phyloP scores from a whole-genome alignment of 75 land plant species.

The Cryptomeria japonica region DNA sequence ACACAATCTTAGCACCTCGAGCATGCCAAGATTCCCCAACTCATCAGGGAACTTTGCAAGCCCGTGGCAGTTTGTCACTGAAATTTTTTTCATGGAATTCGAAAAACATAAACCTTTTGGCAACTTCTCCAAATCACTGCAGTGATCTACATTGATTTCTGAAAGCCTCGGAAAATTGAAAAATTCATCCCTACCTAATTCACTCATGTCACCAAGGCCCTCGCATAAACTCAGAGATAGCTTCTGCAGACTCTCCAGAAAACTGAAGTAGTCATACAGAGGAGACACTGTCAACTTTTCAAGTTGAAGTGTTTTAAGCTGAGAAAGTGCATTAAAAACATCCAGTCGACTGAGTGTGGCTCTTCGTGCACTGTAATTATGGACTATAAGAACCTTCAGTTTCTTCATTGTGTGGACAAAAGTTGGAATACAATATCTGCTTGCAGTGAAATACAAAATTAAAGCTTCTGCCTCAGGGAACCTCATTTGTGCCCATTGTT shows the following conservation, averaged over 20 bases:
- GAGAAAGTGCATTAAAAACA: background rate
- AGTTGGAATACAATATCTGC: background rate
- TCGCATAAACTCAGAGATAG: background rate
- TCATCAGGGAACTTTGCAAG: background rate
- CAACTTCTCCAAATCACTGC: conserved; percentile 34
- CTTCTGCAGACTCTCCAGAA: background rate
- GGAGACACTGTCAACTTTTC: background rate
- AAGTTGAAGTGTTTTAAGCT: background rate
- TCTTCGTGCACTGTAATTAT: background rate
- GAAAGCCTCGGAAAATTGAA: conserved; percentile 38
- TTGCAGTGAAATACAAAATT: background rate
- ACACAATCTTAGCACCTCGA: background rate
- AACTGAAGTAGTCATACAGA: background rate
- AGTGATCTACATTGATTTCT: conserved; percentile 55
- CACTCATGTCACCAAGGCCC: conserved; percentile 13
- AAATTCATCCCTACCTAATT: background rate
- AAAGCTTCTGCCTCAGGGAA: background rate
- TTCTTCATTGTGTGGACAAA: background rate
- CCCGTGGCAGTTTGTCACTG: background rate
- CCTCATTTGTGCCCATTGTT: background rate
- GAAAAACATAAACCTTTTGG: conserved; percentile 35
- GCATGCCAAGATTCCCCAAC: background rate
- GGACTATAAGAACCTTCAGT: background rate
- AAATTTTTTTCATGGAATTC: background rate
- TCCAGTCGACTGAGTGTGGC: background rate